phyloP scores from a whole-genome alignment of 176 grass and related monocot genomes.

The Oryza brachyantha region DNA sequence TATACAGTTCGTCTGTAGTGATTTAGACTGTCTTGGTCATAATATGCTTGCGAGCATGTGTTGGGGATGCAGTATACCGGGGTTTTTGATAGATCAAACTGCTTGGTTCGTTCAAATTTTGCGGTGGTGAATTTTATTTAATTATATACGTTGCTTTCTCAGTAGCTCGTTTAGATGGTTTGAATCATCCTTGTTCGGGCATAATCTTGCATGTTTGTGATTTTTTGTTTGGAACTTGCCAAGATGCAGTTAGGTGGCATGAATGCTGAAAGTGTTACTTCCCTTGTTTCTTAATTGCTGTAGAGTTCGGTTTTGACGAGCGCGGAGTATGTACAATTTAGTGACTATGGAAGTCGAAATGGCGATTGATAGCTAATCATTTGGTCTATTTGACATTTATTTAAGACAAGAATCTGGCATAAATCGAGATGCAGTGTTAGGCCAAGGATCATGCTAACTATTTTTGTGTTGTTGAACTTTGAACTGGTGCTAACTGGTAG shows the following conservation, averaged over 20 bases:
- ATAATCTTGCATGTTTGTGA: not conserved
- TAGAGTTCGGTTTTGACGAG: not conserved
- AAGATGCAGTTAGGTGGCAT: not conserved
- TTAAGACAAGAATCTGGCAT: not conserved
- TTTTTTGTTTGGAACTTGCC: not conserved
- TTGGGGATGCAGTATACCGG: not conserved
- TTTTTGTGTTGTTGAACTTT: not conserved
- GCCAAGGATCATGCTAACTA: not conserved
- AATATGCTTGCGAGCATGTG: constrained; percentile 10
- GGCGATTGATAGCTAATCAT: not conserved
- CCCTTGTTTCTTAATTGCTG: not conserved
- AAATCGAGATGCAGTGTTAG: not conserved
- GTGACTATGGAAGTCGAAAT: not conserved
- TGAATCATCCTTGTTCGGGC: not conserved
- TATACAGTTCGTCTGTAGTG: not conserved
- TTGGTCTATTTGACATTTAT: not conserved
- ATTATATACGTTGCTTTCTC: not conserved
- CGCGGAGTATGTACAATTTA: not conserved
- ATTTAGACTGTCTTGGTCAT: constrained; percentile 8
- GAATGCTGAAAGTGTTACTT: not conserved
- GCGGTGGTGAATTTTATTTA: not conserved
- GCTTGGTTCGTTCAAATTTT: not conserved
- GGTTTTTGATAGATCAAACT: constrained; percentile 15
- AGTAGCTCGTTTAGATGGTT: not conserved
- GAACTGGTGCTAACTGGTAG: not conserved